Percentiles rank a stretch among this genome's conserved stretches.
phyloP scores from a whole-genome alignment of 495 filamentous ascomycete genomes.

The Aspergillus bridgeri region DNA sequence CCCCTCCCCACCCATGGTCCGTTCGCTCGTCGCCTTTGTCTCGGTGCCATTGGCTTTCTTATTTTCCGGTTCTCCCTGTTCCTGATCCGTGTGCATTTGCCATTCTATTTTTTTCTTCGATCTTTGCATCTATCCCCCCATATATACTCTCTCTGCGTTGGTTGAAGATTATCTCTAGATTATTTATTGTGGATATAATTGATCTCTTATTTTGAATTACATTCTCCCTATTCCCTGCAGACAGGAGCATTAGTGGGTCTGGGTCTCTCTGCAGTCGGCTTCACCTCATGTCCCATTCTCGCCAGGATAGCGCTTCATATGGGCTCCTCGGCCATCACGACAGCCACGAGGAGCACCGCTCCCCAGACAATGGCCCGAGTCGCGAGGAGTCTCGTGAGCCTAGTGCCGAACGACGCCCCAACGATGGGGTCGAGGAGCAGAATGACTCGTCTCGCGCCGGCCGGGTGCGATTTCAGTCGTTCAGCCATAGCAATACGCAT shows the following conservation, averaged over 20 bases:
- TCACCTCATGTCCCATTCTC: conserved; percentile 3
- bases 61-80: conserved; percentile 1
- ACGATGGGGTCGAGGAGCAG: neutral
- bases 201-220: neutral
- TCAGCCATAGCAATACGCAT: conserved; percentile 12
- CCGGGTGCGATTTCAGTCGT: conserved; percentile 19
- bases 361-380: neutral
- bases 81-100: neutral
- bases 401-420: neutral
- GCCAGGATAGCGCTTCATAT: conserved; percentile 1
- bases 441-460: neutral
- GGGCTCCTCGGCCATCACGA: neutral
- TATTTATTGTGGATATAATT: conserved; percentile 1
- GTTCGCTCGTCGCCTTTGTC: conserved; percentile 5
- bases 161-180: neutral
- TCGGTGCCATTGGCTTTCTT: neutral
- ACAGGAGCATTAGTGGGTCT: neutral
- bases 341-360: neutral
- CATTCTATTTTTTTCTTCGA: neutral
- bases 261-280: conserved; percentile 12
- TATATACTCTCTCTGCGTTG: neutral
- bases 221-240: neutral
- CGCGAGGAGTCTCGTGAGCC: neutral
- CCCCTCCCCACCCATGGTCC: conserved; percentile 8
- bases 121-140: neutral